Conservation (phyloP, 805 yeast species). For the Nakazawaea anatomiae region DNA sequence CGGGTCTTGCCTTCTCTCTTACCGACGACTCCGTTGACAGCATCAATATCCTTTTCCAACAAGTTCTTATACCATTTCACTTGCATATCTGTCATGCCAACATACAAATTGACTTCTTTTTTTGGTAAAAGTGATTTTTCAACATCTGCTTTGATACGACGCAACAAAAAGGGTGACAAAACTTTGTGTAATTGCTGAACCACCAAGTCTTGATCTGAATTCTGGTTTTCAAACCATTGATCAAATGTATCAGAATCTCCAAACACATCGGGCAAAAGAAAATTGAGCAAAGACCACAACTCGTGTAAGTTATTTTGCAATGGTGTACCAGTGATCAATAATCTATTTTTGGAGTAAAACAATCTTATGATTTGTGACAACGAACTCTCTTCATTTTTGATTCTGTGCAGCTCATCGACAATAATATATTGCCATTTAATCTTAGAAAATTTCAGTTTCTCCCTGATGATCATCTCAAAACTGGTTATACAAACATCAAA, state of each 20-base stretch:
- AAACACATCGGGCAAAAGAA: slow-evolving; percentile 88
- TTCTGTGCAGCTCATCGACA: slow-evolving; percentile 95
- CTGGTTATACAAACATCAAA: slow-evolving; percentile 91
- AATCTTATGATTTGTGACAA: slow-evolving; percentile 88
- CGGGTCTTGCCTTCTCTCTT: slow-evolving; percentile 91
- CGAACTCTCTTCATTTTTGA: slow-evolving; percentile 89
- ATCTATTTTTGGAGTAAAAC: slow-evolving; percentile 77
- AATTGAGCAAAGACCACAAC: slow-evolving; percentile 90
- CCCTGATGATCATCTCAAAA: slow-evolving; percentile 89
- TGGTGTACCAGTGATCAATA: slow-evolving; percentile 94
- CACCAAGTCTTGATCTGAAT: slow-evolving; percentile 68
- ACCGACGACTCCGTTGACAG: slow-evolving; percentile 94
- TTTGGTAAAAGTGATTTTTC: slow-evolving; percentile 88
- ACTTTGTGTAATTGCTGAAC: slow-evolving; percentile 87
- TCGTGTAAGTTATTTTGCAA: slow-evolving; percentile 93
- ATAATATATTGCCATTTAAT: slow-evolving; percentile 90
- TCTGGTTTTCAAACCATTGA: slow-evolving; percentile 74
- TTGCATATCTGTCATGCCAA: slow-evolving; percentile 96
- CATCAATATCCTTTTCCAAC: slow-evolving; percentile 89
- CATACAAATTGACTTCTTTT: slow-evolving; percentile 81
- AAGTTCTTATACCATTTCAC: slow-evolving; percentile 83
- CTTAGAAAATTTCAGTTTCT: slow-evolving; percentile 73
- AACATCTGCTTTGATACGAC: slow-evolving; percentile 90
- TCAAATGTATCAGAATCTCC: slow-evolving; percentile 88
- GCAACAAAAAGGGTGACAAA: slow-evolving; percentile 76